Base-by-base conservation (phyloP, 352 stramenopile genomes). In the Phytopythium ostracodes region DNA sequence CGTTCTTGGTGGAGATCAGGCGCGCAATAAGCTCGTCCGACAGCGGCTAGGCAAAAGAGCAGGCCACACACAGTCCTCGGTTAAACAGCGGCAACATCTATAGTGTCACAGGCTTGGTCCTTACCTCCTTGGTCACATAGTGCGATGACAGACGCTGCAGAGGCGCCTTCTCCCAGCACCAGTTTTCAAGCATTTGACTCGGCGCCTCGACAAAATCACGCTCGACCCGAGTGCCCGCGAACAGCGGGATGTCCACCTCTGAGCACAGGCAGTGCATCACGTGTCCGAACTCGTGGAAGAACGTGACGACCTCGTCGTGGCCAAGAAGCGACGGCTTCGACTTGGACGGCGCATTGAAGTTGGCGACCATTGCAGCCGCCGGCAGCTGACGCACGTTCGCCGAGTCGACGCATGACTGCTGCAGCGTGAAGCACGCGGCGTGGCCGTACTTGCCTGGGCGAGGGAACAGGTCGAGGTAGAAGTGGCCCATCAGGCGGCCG, bases 121-220 rank as follows among this genome's bases (percentile, higher is more conserved):
- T 52, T 54, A 88, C 77, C 70, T 75, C 72, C 15, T 84, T 80
- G 11, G 87, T 94, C 56, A 80, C 43, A 56, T 94, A 89, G 75
- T 97, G 88, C 56, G 88, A 91, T 29, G 88, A 92, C 24, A 97
- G 70, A 62, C 88, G 86, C 61, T 92, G 75, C 43, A 97, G 64
- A 27, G 87, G 78, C 59, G 81, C 76, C 70, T 92, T 91, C 69
- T 96, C 80, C 88, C 90, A 97, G 64, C 77, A 91, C 88, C 88
- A 97, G 72, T 96, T 96, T 64, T 96, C 90, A 20, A 96, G 79
- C 86, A 97, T 96, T 66, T 97, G 90, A 60, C 77, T 92, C 40
- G 90, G 90, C n/a, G 90, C 88, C 71, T 97, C 88, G 24, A 96
- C 87, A 51, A 97, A 96, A 64, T 97, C 89, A 47, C 82, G 78